Percentiles rank a stretch among this genome's conserved stretches.
Evolutionary conservation across 2,329 filamentous ascomycete species (phyloP).

Genomic region (Hymenoscyphus fructigenus): DNA sequence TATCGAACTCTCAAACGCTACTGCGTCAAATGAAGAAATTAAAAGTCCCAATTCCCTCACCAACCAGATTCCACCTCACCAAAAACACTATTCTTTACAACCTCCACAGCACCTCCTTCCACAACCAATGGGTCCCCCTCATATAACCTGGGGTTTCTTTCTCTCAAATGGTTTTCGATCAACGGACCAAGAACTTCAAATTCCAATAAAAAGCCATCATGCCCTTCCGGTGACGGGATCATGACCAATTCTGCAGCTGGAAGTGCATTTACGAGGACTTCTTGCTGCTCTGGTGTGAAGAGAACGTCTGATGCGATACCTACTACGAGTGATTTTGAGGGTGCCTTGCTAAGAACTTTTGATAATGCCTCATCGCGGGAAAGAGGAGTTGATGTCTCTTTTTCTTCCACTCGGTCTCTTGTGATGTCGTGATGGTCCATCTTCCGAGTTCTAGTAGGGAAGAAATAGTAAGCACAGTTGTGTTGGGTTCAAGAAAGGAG

Average conservation of each 20-base stretch:
- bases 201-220: slow-evolving; percentile 30
- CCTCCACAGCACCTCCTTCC: neutral
- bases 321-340: slow-evolving; percentile 36
- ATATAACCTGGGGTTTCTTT: neutral
- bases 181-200: slow-evolving; percentile 36
- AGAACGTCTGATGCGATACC: slow-evolving; percentile 39
- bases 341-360: slow-evolving; percentile 28
- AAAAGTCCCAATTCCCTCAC: neutral
- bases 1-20: no score
- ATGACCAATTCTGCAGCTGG: slow-evolving; percentile 34
- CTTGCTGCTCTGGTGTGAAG: slow-evolving; percentile 38
- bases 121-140: neutral
- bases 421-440: slow-evolving; percentile 42
- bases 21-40: no score
- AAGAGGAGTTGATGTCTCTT: slow-evolving; percentile 28
- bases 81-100: slow-evolving; percentile 10
- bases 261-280: slow-evolving; percentile 34
- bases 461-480: neutral
- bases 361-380: slow-evolving; percentile 39
- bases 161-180: slow-evolving; percentile 20
- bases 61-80: slow-evolving; percentile 9
- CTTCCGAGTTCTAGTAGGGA: slow-evolving; percentile 32
- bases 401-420: slow-evolving; percentile 20
- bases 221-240: slow-evolving; percentile 24
- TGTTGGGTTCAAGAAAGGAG: neutral